Conservation (phyloP, 2,329 filamentous ascomycete genomes). For the Colletotrichum sp. region DNA sequence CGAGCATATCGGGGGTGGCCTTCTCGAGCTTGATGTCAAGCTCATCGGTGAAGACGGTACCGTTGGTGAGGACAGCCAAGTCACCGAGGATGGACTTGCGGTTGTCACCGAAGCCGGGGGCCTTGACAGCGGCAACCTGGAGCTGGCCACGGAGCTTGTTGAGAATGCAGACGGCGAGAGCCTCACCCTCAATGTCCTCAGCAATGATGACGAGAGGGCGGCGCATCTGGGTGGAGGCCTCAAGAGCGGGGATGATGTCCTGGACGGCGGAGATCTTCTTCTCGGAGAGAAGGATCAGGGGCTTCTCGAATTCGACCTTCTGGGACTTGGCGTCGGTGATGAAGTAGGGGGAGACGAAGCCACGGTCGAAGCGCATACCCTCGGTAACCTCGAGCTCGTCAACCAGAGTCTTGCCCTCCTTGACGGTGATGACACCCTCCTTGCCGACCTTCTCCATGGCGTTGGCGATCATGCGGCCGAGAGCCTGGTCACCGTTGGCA, state of each 20-base stretch:
- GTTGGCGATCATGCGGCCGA: constrained; percentile 94
- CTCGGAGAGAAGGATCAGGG: constrained; percentile 96
- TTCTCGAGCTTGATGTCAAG: constrained; percentile 99
- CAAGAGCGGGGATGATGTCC: constrained; percentile 97
- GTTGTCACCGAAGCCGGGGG: constrained; percentile 99
- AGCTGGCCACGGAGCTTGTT: constrained; percentile 99
- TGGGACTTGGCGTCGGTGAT: constrained; percentile 99
- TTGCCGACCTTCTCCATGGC: constrained; percentile 99
- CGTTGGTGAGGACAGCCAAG: constrained; percentile 93
- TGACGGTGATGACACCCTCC: constrained; percentile 99
- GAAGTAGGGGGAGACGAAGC: constrained; percentile 98
- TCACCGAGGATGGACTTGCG: constrained; percentile 99
- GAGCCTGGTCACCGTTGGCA: constrained; percentile 91
- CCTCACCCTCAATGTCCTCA: constrained; percentile 98
- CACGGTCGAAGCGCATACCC: constrained; percentile 99
- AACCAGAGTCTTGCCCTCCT: constrained; percentile 98
- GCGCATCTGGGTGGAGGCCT: constrained; percentile 94
- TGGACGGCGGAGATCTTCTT: constrained; percentile 99
- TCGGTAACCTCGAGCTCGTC: constrained; percentile 99
- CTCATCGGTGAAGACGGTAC: constrained; percentile 97
- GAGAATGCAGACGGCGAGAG: constrained; percentile 96
- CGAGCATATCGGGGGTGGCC: constrained; percentile 93
- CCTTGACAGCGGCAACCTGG: constrained; percentile 98
- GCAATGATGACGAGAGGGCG: constrained; percentile 97
- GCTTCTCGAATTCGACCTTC: constrained; percentile 99